Conservation (phyloP, 73 alveolate species). For the Paraurostyla sp. region DNA sequence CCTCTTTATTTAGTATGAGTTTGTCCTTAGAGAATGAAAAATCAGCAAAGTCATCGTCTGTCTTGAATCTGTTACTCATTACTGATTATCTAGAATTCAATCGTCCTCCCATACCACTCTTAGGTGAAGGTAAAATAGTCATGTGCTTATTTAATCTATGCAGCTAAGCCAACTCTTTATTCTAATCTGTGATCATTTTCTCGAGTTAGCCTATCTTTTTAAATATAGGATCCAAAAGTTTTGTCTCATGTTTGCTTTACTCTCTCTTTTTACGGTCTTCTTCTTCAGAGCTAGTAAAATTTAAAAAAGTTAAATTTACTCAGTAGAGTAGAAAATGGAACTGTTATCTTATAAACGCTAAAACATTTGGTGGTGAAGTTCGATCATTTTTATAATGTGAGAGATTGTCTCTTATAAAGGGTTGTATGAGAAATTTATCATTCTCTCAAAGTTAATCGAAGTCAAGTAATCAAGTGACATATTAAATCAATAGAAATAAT, state of each 20-base stretch:
- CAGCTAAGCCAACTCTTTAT: constrained; percentile 34
- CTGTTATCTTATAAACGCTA: constrained; percentile 15
- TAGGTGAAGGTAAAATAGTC: background rate
- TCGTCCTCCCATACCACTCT: background rate
- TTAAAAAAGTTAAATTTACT: background rate
- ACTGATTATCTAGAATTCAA: background rate
- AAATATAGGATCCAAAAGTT: background rate
- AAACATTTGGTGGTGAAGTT: constrained; percentile 25
- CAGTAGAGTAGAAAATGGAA: constrained; percentile 25
- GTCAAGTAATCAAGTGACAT: constrained; percentile 24
- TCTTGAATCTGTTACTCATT: background rate
- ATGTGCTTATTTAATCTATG: background rate
- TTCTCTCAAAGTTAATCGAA: constrained; percentile 17
- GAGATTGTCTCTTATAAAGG: background rate
- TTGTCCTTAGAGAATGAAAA: background rate
- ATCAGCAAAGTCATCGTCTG: constrained; percentile 39
- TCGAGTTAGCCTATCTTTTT: constrained; percentile 29
- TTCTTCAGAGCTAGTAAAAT: constrained; percentile 27
- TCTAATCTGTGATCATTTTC: constrained; percentile 35
- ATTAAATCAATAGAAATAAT: too few relatives aligned
- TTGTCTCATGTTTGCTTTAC: constrained; percentile 16
- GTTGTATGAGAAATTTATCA: constrained; percentile 11
- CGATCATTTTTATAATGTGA: constrained; percentile 1
- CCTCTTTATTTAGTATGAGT: background rate
- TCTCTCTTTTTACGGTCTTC: background rate